These are phyloP conservation scores for Phytophthora sansomeana DNA, from an alignment of 352 stramenopile genomes.

Conservation along the genomic window DNA sequence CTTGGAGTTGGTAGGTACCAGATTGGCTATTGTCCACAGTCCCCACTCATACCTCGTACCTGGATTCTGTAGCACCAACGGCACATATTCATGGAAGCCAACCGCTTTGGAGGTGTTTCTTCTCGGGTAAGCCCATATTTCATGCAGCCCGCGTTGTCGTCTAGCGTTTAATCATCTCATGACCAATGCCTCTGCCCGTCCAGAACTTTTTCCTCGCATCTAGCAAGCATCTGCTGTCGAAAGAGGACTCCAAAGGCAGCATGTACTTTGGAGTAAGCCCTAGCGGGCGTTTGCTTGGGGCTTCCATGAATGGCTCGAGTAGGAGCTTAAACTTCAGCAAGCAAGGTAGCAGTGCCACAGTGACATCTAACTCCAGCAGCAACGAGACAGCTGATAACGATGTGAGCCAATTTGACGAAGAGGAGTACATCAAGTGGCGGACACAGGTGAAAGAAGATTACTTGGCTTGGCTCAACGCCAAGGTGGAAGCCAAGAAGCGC, in stretches of 20 bases:
- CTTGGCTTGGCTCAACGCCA: slow-evolving; percentile 70
- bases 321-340: slow-evolving; percentile 24
- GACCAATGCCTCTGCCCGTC: not conserved
- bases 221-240: slow-evolving; percentile 48
- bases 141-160: not conserved
- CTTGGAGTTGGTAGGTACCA: slow-evolving; percentile 58
- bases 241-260: slow-evolving; percentile 38
- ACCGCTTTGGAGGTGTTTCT: slow-evolving; percentile 56
- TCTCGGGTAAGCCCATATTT: slow-evolving; percentile 42
- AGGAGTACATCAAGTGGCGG: slow-evolving; percentile 71
- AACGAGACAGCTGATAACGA: slow-evolving; percentile 6
- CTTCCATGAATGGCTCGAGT: slow-evolving; percentile 28
- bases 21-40: not conserved
- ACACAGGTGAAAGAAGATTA: slow-evolving; percentile 82
- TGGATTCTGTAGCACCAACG: slow-evolving; percentile 50
- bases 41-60: not conserved
- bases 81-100: slow-evolving; percentile 70
- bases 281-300: slow-evolving; percentile 33
- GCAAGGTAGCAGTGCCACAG: slow-evolving; percentile 23
- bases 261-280: slow-evolving; percentile 39
- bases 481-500: slow-evolving; percentile 59
- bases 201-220: slow-evolving; percentile 61
- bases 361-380: slow-evolving; percentile 12
- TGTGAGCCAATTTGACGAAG: slow-evolving; percentile 52
- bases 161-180: not conserved